Conservation (phyloP, 805 yeast species). For the Deakozyma indianensis region DNA sequence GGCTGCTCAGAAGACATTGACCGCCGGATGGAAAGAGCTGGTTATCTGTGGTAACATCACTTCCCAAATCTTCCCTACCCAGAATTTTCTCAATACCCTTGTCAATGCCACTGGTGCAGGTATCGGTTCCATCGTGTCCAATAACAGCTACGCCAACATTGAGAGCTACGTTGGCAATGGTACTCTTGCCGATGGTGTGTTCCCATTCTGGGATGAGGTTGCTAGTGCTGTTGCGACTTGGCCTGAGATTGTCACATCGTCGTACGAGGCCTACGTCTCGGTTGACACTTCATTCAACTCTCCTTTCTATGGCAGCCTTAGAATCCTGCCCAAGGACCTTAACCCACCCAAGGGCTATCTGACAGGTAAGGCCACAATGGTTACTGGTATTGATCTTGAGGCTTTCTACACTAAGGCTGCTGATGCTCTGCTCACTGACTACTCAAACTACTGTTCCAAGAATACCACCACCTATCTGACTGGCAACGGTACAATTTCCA, state of each 20-base stretch:
- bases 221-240: constrained; percentile 1
- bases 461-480: background rate
- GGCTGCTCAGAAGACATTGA: constrained; percentile 30
- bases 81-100: constrained; percentile 22
- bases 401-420: background rate
- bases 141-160: background rate
- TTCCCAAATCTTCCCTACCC: constrained; percentile 27
- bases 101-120: constrained; percentile 9
- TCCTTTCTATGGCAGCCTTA: background rate
- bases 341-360: background rate
- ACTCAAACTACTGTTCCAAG: background rate
- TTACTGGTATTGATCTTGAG: background rate
- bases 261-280: background rate
- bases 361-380: constrained; percentile 1
- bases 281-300: background rate
- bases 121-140: background rate
- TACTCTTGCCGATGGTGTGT: background rate
- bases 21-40: constrained; percentile 27
- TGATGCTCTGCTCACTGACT: constrained; percentile 1
- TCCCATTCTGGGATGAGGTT: constrained; percentile 1
- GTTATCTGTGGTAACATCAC: constrained; percentile 30
- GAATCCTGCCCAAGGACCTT: background rate
- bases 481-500: background rate
- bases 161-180: constrained; percentile 1
- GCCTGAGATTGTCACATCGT: background rate